phyloP scores from a whole-genome alignment of 1,284 basidiomycete species.

The Leccinum subrobustum region DNA sequence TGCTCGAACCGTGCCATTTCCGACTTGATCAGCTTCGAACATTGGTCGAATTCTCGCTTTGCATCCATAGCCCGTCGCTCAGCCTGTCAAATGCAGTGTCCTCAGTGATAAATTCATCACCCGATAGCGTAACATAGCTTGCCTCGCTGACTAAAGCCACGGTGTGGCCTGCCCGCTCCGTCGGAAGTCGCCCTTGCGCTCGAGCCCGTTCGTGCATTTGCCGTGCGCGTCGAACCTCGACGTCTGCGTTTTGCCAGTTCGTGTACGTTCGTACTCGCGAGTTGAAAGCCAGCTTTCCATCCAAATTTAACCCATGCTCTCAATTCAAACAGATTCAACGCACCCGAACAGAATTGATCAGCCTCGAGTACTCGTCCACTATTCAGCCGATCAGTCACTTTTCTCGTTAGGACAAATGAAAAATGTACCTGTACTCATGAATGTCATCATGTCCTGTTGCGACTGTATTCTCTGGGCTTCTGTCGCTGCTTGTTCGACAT shows the following conservation, averaged over 20 bases:
- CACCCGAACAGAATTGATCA: constrained; percentile 88
- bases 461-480: constrained; percentile 72
- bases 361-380: constrained; percentile 90
- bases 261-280: constrained; percentile 84
- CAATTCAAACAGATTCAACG: constrained; percentile 9
- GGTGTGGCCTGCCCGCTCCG: constrained; percentile 62
- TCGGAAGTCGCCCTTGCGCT: constrained; percentile 64
- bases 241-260: constrained; percentile 77
- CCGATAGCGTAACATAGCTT: constrained; percentile 4
- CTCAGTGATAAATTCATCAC: constrained; percentile 1
- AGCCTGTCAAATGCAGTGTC: constrained; percentile 42
- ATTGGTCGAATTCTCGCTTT: constrained; percentile 85
- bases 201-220: constrained; percentile 81
- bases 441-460: constrained; percentile 73
- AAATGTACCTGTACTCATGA: constrained; percentile 70
- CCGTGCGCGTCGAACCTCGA: constrained; percentile 71
- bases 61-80: constrained; percentile 81
- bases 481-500: constrained; percentile 71
- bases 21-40: constrained; percentile 83
- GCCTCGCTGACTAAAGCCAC: constrained; percentile 81
- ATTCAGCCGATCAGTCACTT: constrained; percentile 13
- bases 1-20: constrained; percentile 95
- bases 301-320: constrained; percentile 1
- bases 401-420: constrained; percentile 2
- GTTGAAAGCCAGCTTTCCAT: constrained; percentile 72